These are phyloP conservation scores for Cochlearia excelsa DNA, from an alignment of 345 rosid species.

Conservation along the genomic window DNA sequence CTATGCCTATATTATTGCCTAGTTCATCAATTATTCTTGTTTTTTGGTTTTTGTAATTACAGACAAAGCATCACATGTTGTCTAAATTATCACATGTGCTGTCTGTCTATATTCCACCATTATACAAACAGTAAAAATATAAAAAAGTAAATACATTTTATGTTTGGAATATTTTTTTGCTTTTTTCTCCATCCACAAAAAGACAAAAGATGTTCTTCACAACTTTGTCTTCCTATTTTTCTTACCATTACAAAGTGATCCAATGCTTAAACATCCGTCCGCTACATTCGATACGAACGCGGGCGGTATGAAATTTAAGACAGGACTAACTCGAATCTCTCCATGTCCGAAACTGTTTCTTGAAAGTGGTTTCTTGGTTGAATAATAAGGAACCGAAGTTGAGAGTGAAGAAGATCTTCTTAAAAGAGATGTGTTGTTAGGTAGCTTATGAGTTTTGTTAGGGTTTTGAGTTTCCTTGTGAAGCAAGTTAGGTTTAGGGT, in stretches of 20 bases:
- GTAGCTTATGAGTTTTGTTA: conserved; percentile 42
- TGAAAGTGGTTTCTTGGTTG: conserved; percentile 44
- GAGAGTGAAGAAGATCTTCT: conserved; percentile 47
- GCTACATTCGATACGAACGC: conserved; percentile 62
- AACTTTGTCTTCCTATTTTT: conserved; percentile 56
- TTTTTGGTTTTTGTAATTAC: conserved; percentile 34
- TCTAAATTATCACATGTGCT: conserved; percentile 47
- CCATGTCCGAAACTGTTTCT: conserved; percentile 61
- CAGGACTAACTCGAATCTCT: conserved; percentile 57
- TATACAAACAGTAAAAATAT: conserved; percentile 13
- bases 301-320: conserved; percentile 67
- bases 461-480: conserved; percentile 38
- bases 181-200: conserved; percentile 23
- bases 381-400: conserved; percentile 34
- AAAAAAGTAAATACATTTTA: conserved; percentile 9
- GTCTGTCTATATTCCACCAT: conserved; percentile 32
- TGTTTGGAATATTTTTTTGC: background rate
- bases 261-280: conserved; percentile 59
- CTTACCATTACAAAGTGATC: conserved; percentile 74
- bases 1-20: conserved; percentile 17
- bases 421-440: conserved; percentile 49
- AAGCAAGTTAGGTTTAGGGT: conserved; percentile 41
- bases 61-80: conserved; percentile 46
- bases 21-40: conserved; percentile 26
- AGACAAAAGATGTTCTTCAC: conserved; percentile 22